Evolutionary conservation across 2,329 filamentous ascomycete genomes (phyloP).

Genomic region (Cercospora sp.): DNA sequence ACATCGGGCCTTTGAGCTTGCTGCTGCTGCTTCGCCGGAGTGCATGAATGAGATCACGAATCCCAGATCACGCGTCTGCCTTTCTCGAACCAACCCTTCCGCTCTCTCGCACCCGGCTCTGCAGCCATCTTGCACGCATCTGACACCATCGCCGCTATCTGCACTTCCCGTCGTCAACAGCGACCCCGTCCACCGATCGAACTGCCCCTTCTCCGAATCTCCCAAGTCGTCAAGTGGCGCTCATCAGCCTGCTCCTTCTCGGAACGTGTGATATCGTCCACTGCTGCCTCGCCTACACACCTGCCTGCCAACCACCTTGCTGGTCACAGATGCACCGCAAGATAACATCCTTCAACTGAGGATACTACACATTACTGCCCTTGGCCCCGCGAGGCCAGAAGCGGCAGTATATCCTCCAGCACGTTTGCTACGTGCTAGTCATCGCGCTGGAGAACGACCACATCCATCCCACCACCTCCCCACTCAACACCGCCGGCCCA

Average conservation of each 20-base stretch:
- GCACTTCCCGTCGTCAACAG: not conserved
- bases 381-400: slow-evolving; percentile 27
- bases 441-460: slow-evolving; percentile 38
- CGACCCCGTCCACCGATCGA: not conserved
- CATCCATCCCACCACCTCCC: slow-evolving; percentile 27
- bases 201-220: not conserved
- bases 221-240: not conserved
- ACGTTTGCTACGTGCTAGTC: slow-evolving; percentile 26
- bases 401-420: slow-evolving; percentile 22
- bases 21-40: slow-evolving; percentile 2
- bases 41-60: slow-evolving; percentile 10
- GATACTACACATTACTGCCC: slow-evolving; percentile 17
- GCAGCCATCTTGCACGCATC: not conserved
- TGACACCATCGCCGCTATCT: not conserved
- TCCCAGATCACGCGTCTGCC: slow-evolving; percentile 3
- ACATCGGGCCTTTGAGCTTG: slow-evolving; percentile 6
- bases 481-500: slow-evolving; percentile 39
- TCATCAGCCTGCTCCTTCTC: slow-evolving; percentile 6
- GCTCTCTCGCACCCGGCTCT: not conserved
- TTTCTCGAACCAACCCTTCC: not conserved
- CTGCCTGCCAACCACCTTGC: slow-evolving; percentile 4
- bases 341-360: not conserved
- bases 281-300: slow-evolving; percentile 1
- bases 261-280: not conserved
- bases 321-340: slow-evolving; percentile 8